Evolutionary conservation across 139 green algal genomes (phyloP), one percentile per base, ranked within the genome.

Genomic region (Chlamydomonas asymmetrica): DNA sequence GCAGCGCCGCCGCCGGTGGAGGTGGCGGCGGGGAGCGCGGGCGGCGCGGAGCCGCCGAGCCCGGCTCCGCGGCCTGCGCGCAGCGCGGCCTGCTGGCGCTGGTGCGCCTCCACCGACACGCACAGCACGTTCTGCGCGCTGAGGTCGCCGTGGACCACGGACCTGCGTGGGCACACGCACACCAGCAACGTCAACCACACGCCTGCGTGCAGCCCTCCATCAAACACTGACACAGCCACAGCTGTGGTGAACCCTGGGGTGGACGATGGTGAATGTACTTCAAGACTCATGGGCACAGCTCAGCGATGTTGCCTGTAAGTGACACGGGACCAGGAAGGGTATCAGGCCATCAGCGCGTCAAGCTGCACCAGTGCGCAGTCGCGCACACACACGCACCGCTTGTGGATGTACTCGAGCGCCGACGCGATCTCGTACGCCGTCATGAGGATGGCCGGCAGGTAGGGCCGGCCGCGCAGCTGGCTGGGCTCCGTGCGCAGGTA

Each of bases 81-180:
- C n/a, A n/a, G n/a, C n/a, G n/a, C n/a, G n/a, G n/a, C n/a, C n/a
- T n/a, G n/a, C n/a, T n/a, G n/a, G n/a, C n/a, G n/a, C n/a, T n/a
- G n/a, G n/a, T n/a, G n/a, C n/a, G n/a, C n/a, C n/a, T n/a, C n/a
- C n/a, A n/a, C n/a, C n/a, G n/a, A n/a, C n/a, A n/a, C n/a, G 9
- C 88, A 76, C 78, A 92, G 60, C 57, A 92, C 84, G 66, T 93
- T 93, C 3, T 60, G 69, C 1, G 83, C 75, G 65, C 88, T 91
- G 29, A 94, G 74, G 73, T 94, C 89, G 38, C 84, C 75, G 54
- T 93, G 88, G 1, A 93, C 52, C 25, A 91, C 64, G 61, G n/a
- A n/a, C n/a, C n/a, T n/a, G n/a, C n/a, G n/a, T n/a, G n/a, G n/a
- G n/a, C n/a, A n/a, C n/a, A n/a, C n/a, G n/a, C n/a, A n/a, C n/a